These are phyloP conservation scores for Peltaster fructicola DNA, from an alignment of 2,329 filamentous ascomycete species.

Conservation along the genomic window DNA sequence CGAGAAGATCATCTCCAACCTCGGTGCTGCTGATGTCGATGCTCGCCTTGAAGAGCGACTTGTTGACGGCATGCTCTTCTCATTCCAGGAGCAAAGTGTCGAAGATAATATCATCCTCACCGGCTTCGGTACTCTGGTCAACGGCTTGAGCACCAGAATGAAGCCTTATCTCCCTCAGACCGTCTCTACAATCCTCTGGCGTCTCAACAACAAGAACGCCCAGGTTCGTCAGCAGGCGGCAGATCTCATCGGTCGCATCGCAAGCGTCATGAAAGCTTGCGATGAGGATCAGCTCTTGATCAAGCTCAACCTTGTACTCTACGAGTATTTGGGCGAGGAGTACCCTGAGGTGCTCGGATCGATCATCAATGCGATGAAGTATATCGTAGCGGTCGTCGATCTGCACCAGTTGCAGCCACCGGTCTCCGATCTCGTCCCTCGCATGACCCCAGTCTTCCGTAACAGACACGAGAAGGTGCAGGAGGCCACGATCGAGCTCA, in stretches of 20 bases:
- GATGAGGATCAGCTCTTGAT: constrained; percentile 91
- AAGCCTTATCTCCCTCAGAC: constrained; percentile 96
- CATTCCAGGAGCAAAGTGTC: constrained; percentile 95
- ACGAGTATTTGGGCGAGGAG: constrained; percentile 96
- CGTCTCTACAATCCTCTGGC: constrained; percentile 88
- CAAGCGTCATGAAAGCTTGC: constrained; percentile 98
- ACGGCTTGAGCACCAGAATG: constrained; percentile 79
- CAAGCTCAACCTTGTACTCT: constrained; percentile 83
- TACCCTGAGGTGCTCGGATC: constrained; percentile 96
- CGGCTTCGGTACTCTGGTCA: constrained; percentile 93
- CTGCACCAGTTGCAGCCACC: constrained; percentile 97
- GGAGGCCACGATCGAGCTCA: constrained; percentile 95
- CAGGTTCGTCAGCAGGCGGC: constrained; percentile 94
- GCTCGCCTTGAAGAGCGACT: constrained; percentile 83
- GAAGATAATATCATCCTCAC: constrained; percentile 95
- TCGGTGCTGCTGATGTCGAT: constrained; percentile 86
- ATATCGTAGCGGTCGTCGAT: constrained; percentile 93
- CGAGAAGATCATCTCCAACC: constrained; percentile 84
- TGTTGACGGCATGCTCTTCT: constrained; percentile 85
- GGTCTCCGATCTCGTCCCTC: constrained; percentile 86
- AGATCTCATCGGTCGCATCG: constrained; percentile 89
- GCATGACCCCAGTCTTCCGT: constrained; percentile 90
- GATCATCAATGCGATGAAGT: constrained; percentile 83
- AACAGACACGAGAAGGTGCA: constrained; percentile 99
- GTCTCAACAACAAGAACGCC: constrained; percentile 93